Evolutionary conservation across 441 rosid species (phyloP), one percentile per base, ranked within the genome.

Genomic region (Melastoma candidum): DNA sequence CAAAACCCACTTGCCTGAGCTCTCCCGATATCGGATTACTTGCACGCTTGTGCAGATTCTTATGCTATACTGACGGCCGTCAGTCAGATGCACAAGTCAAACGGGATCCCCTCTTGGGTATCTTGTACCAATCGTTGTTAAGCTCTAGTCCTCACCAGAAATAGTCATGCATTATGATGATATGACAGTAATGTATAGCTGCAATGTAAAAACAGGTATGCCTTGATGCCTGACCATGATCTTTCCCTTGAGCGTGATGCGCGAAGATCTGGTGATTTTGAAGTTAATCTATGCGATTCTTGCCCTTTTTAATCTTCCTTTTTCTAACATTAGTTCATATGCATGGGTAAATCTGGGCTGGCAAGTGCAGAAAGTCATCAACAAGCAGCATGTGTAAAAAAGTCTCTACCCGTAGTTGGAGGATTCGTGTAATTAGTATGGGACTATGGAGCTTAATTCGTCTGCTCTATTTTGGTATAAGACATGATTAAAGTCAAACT

Each of bases 21-120:
- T 92, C 49, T 92, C 87, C 57, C 81, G 87, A 27, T 92, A 75
- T 77, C 97, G 12, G 84, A 82, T 68, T 83, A 81, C 59, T 68
- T 94, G 13, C 84, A 74, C 13, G 71, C 87, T 13, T 85, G 87
- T 61, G 73, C 76, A 7, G 87, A 79, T 46, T 76, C 78, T 11
- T 92, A 85, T 46, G 85, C 65, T 60, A 78, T 63, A 44, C 66
- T 92, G 70, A 82, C 81, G 56, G 59, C 66, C 17, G 45, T 79
- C 58, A 54, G 79, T 12, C 68, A 62, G 29, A 25, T 55, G 44
- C 80, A 63, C 61, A 77, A 73, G 49, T 59, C 63, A 45, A 71
- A 67, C 24, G 47, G 59, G 26, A 58, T 59, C 53, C 57, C 61
- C 47, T 48, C 60, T 11, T 61, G 53, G 44, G 26, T 41, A 53